Evolutionary conservation across 129 eudicot species (phyloP).

Genomic region (Chrysanthemum makinoi): DNA sequence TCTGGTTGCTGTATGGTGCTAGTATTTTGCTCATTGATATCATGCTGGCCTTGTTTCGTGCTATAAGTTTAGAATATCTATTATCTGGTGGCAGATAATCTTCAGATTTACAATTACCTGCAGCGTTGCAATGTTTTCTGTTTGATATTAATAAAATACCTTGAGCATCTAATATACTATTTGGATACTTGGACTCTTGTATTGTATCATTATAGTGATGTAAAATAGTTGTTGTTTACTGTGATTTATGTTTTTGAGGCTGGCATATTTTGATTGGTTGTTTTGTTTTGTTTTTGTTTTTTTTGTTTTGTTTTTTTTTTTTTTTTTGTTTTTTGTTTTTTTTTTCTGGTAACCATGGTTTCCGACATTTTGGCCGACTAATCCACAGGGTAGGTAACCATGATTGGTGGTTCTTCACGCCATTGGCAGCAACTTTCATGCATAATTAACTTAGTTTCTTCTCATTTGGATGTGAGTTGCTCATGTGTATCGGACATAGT

Average conservation of each 20-base stretch:
- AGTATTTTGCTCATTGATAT: background rate
- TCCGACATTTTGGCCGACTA: too few species aligned
- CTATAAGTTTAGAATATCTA: background rate
- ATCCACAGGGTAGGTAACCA: too few species aligned
- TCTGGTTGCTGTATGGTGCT: constrained; percentile 5
- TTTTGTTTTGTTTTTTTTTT: too few species aligned
- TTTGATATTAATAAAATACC: background rate
- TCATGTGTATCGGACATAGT: background rate
- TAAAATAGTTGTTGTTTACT: background rate
- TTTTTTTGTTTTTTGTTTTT: too few species aligned
- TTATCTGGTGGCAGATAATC: constrained; percentile 3
- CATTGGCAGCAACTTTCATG: constrained; percentile 13
- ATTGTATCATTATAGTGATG: background rate
- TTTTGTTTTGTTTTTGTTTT: too few species aligned
- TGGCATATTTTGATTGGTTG: background rate
- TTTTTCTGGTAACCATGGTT: too few species aligned
- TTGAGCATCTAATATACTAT: constrained; percentile 1
- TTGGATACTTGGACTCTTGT: background rate
- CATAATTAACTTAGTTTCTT: background rate
- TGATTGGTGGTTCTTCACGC: background rate
- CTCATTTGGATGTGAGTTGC: background rate
- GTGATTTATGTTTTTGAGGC: background rate
- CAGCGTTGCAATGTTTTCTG: constrained; percentile 11
- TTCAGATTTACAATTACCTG: constrained; percentile 4
- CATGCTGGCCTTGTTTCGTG: background rate